Conservation (phyloP, 441 rosid genomes). For the Erodium trifolium region DNA sequence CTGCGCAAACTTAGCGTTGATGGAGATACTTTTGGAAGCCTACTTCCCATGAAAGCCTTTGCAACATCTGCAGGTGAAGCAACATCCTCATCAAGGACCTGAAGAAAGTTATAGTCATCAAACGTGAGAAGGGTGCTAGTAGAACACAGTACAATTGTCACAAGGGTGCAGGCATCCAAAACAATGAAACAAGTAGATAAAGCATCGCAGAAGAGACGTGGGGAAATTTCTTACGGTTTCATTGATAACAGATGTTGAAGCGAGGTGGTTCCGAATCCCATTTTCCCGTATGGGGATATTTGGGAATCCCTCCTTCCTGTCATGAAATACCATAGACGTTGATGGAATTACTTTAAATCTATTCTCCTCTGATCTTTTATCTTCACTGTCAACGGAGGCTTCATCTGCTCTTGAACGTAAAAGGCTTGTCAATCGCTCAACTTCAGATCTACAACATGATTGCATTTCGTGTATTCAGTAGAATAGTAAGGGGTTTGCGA, state of each 20-base stretch:
- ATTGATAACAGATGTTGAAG: constrained; percentile 38
- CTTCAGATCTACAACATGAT: constrained; percentile 55
- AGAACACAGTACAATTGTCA: neutral
- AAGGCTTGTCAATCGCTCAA: constrained; percentile 64
- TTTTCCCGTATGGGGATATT: constrained; percentile 30
- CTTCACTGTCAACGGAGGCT: constrained; percentile 30
- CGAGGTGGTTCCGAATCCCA: constrained; percentile 28
- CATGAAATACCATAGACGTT: constrained; percentile 23
- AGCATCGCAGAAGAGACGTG: constrained; percentile 1
- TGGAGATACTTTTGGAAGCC: constrained; percentile 66
- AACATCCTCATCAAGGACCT: constrained; percentile 67
- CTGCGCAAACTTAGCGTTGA: constrained; percentile 37
- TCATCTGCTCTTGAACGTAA: constrained; percentile 56
- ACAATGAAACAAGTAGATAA: constrained; percentile 9
- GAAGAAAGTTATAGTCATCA: constrained; percentile 29
- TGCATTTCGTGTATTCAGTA: constrained; percentile 7
- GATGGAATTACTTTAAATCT: constrained; percentile 31
- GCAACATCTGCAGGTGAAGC: constrained; percentile 95
- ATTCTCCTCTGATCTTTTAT: constrained; percentile 36
- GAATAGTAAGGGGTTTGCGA: neutral
- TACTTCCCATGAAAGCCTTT: constrained; percentile 84
- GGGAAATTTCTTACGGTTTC: constrained; percentile 35
- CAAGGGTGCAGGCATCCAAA: neutral
- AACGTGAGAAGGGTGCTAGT: constrained; percentile 20
- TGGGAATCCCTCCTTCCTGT: constrained; percentile 29